Base-by-base conservation (phyloP, 2,329 filamentous ascomycete species). In the Dactylellina haptotyla region DNA sequence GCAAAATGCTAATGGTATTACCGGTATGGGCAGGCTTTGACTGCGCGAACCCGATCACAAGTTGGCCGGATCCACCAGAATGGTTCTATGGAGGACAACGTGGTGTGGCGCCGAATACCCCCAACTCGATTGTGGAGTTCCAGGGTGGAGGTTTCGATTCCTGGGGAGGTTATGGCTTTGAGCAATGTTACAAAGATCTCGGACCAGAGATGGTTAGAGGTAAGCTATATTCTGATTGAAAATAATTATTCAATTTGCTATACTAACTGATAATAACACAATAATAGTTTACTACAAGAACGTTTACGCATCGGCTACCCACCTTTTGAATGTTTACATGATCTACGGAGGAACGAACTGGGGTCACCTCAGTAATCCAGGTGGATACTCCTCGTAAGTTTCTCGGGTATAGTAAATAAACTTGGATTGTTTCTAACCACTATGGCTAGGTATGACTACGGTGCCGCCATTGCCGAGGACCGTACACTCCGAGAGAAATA, bases 281-380 rank as follows among this genome's bases (percentile, higher is more conserved):
- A 25, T 12, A 23, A 28, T 53, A 61, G 61, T 95, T 0, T 92
- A 93, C 78, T 91, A 92, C 80, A 94, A 93, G 83, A 91, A 92
- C 76, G 84, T 88, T 57, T 86, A 88, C 58, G 87, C 87, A 37
- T 86, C 88, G 14, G 88, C 87, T 0, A 85, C 88, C 1, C 87
- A 86, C 0, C 86, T 94, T 5, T 82, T 92, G 66, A 93, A 88
- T 76, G 78, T 92, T 0, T 93, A 93, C 79, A 93, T 93, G 91
- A 88, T 85, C 0, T 91, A 85, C 76, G 91, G 91, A 12, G 91
- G 91, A 4, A 93, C 91, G 0, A 95, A 94, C 79, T 94, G 91
- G 91, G 91, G 91, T 0, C 93, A 92, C 16, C 32, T 77, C 46
- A 73, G 75, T 16, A 56, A 65, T 26, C 59, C 67, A 9, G 67